A percentile compares a stretch with the other conserved stretches of the same genome.
Evolutionary conservation across 139 green algal genomes (phyloP).

Genomic region (Picochlorum costavermella): DNA sequence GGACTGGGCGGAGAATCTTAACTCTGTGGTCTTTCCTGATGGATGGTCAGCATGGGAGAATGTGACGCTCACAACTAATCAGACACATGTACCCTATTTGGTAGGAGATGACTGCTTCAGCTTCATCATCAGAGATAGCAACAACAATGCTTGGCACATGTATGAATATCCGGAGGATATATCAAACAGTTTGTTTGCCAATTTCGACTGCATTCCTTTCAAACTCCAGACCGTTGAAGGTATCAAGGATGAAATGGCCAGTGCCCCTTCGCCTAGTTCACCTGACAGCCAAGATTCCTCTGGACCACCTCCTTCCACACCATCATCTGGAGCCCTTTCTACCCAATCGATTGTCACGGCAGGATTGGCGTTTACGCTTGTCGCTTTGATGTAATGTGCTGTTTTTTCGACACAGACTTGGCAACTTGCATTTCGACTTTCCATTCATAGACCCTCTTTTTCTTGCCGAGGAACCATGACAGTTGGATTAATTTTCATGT

Average conservation of each 20-base stretch:
- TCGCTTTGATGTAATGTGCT: neutral
- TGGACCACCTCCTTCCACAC: neutral
- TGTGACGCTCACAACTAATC: neutral
- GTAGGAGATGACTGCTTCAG: slow-evolving; percentile 1
- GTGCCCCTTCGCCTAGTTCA: neutral
- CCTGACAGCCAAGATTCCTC: slow-evolving; percentile 8
- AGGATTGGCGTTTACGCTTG: neutral
- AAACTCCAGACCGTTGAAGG: neutral
- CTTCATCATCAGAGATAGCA: neutral
- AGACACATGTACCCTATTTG: neutral
- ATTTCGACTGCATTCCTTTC: neutral
- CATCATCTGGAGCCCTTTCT: neutral
- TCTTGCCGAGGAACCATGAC: too few relatives aligned
- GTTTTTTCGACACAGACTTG: neutral
- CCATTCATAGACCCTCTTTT: too few relatives aligned
- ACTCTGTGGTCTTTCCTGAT: neutral
- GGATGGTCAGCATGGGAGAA: slow-evolving; percentile 4
- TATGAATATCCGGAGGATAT: slow-evolving; percentile 3
- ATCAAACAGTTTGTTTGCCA: neutral
- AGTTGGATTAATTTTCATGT: too few relatives aligned
- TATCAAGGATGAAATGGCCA: neutral
- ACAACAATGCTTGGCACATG: slow-evolving; percentile 3
- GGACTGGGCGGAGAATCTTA: neutral
- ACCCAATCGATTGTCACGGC: neutral
- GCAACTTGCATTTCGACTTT: neutral